Base-by-base conservation (phyloP, 192 early-diverging fungal species). In the Podila clonocystis region DNA sequence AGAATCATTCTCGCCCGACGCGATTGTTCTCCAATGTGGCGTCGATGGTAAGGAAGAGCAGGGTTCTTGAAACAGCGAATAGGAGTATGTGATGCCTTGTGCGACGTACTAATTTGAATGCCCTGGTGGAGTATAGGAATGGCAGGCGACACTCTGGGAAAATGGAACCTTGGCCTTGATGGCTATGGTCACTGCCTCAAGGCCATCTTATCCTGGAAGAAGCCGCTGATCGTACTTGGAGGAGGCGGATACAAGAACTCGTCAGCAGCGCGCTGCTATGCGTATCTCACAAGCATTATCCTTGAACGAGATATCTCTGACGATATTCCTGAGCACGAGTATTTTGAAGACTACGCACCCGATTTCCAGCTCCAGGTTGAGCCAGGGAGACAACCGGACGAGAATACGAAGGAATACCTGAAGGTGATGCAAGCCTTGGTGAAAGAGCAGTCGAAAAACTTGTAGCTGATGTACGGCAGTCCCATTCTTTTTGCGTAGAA, bases 21-120 rank as follows among this genome's bases (percentile, higher is more conserved):
- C 88, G 9, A 76, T 97, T 33, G 93, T 96, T 3, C 75, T 96
- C 49, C 96, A 97, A 82, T 96, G 95, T 78, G 96, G 96, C 1
- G 73, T 75, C 17, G 84, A 85, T 73, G 84, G 84, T 78, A 67
- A 63, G 45, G 50, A 52, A 17, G 4, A 22, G 12, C n/a, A n/a
- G 5, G 0, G 2, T 45, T 45, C 11, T 45, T 45, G 41, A 45
- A 9, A 45, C 13, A 45, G 41, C 15, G 41, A 9, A 41, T 41
- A 15, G 13, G 34, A 36, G 0, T 45, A 12, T 45, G 0, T 45
- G 41, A 17, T 45, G 15, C 12, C 9, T 15, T 15, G 15, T 17
- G 17, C 13, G 15, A 4, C 34, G 41, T 45, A 15, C 41, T 45
- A 45, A 45, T 45, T 45, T 45, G 41, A 45, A 15, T 17, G 12